Conservation (phyloP, 2,329 filamentous ascomycete species). For the Sarocladiaceae sp. region DNA sequence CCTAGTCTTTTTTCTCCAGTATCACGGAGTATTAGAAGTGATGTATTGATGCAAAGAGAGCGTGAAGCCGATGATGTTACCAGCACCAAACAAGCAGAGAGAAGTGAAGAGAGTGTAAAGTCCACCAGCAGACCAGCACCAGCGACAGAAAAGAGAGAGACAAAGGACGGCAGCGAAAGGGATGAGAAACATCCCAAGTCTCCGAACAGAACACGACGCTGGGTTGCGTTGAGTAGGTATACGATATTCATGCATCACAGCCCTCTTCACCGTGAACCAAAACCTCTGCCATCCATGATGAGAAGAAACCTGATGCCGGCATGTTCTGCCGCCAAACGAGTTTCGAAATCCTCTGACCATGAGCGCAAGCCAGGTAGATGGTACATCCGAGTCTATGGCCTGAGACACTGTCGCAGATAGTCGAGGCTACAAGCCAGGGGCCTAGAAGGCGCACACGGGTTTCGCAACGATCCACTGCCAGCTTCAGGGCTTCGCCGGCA, state of each 20-base stretch:
- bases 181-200: conserved; percentile 4
- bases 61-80: not conserved
- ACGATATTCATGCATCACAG: conserved; percentile 6
- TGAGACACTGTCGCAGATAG: not conserved
- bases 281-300: too few species aligned
- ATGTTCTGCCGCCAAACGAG: conserved; percentile 8
- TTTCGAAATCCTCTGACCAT: not conserved
- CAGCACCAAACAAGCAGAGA: not conserved
- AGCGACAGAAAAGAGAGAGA: too few species aligned
- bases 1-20: conserved; percentile 5
- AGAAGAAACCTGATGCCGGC: not conserved
- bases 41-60: not conserved
- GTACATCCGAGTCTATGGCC: not conserved
- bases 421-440: conserved; percentile 2
- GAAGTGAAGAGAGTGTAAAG: conserved; percentile 1
- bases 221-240: not conserved
- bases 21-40: too few species aligned
- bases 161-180: too few species aligned
- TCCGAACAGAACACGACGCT: conserved; percentile 1
- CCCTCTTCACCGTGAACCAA: not conserved
- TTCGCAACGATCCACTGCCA: not conserved
- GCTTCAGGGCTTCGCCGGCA: conserved; percentile 1
- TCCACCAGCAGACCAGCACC: conserved; percentile 8
- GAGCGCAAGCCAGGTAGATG: not conserved
- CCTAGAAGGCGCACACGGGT: conserved; percentile 1